Conservation (phyloP, 768 basidiomycete genomes). For the Mycena capillaripes region DNA sequence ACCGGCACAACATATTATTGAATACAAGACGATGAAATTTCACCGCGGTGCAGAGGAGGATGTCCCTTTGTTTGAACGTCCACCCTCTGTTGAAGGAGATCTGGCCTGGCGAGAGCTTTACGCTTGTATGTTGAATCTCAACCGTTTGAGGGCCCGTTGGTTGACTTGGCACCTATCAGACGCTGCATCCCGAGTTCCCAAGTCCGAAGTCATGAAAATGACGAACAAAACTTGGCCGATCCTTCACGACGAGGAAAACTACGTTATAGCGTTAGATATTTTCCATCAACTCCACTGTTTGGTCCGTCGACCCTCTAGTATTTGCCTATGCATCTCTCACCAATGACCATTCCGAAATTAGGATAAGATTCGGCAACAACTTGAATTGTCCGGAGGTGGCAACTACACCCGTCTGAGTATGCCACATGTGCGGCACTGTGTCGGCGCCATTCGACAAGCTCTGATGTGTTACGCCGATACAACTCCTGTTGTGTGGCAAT, state of each 20-base stretch:
- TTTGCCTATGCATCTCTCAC: neutral
- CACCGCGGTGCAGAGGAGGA: too few species aligned
- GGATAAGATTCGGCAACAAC: neutral
- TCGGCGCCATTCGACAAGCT: constrained; percentile 28
- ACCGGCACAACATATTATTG: too few species aligned
- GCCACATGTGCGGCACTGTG: constrained; percentile 13
- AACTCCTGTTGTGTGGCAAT: constrained; percentile 30
- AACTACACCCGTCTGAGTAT: neutral
- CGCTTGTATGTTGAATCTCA: too few species aligned
- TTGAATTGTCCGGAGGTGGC: neutral
- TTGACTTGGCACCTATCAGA: too few species aligned
- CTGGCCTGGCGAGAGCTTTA: too few species aligned
- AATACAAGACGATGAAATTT: too few species aligned
- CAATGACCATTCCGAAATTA: neutral
- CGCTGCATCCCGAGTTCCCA: neutral
- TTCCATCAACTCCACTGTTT: neutral
- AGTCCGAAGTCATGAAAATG: neutral
- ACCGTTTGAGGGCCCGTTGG: too few species aligned
- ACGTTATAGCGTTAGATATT: neutral
- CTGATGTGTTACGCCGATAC: constrained; percentile 31
- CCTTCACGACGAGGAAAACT: neutral
- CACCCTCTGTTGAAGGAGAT: too few species aligned
- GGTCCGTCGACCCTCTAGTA: neutral
- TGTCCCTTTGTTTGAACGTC: too few species aligned
- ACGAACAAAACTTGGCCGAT: neutral